These are phyloP conservation scores for Paraleonurus japonicus DNA, from an alignment of 257 asterid species.

Conservation along the genomic window DNA sequence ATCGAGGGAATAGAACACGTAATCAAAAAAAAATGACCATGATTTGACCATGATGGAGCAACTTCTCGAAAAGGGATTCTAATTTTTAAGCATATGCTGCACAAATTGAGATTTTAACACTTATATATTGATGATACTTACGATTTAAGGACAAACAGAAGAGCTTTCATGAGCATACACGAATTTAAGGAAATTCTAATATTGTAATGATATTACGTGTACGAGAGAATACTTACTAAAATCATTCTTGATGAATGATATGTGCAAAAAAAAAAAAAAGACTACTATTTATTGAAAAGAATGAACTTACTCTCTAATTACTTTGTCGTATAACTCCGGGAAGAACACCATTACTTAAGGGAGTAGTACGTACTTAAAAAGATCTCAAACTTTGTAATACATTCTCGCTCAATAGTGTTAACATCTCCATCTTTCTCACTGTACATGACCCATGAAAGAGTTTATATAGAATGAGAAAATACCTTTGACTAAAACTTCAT, in stretches of 20 bases:
- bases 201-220: too few species aligned
- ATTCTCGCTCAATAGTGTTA: slow-evolving; percentile 26
- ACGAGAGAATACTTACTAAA: not conserved
- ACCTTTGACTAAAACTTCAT: not conserved
- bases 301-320: slow-evolving; percentile 62
- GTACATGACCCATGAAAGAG: too few species aligned
- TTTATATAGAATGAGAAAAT: too few species aligned
- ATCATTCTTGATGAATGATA: not conserved
- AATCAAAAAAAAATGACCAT: slow-evolving; percentile 27
- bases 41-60: slow-evolving; percentile 86
- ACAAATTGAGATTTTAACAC: slow-evolving; percentile 21
- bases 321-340: slow-evolving; percentile 91
- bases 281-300: not conserved
- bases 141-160: not conserved
- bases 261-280: not conserved
- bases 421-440: slow-evolving; percentile 50
- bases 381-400: slow-evolving; percentile 25
- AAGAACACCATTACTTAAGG: slow-evolving; percentile 72
- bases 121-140: not conserved
- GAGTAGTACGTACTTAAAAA: slow-evolving; percentile 82
- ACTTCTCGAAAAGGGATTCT: slow-evolving; percentile 78
- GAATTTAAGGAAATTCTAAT: not conserved
- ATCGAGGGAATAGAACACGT: too few species aligned
- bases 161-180: not conserved
- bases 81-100: slow-evolving; percentile 63